Percentiles rank a stretch among this genome's conserved stretches.
Evolutionary conservation across 805 yeast genomes (phyloP).

Genomic region (Metschnikowia colocasiae): DNA sequence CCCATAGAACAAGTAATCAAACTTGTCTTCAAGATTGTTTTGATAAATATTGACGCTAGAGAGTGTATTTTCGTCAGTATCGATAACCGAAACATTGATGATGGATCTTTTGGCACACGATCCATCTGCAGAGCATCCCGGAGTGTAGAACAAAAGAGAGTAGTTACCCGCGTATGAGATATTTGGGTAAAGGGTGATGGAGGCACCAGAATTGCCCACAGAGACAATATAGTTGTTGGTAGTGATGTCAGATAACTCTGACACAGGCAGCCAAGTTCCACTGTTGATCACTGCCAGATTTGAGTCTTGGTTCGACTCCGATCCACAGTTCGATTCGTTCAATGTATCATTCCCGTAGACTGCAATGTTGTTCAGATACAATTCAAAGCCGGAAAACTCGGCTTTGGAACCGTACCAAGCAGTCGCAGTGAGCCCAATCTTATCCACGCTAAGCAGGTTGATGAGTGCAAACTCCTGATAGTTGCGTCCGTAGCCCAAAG

Average conservation of each 20-base stretch:
- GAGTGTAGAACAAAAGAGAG: conserved; percentile 70
- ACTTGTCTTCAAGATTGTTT: conserved; percentile 74
- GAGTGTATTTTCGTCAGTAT: conserved; percentile 43
- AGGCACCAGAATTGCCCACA: conserved; percentile 26
- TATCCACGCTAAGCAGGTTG: conserved; percentile 56
- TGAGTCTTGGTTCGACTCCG: conserved; percentile 19
- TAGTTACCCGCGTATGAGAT: conserved; percentile 73
- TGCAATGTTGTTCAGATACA: conserved; percentile 57
- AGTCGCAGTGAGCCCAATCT: conserved; percentile 60
- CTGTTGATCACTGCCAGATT: conserved; percentile 25
- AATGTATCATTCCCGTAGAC: conserved; percentile 73
- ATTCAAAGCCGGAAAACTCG: conserved; percentile 67
- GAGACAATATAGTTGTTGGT: conserved; percentile 34
- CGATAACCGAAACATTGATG: conserved; percentile 68
- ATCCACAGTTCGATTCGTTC: conserved; percentile 63
- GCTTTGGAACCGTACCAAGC: conserved; percentile 69
- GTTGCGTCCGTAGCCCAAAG: conserved; percentile 41
- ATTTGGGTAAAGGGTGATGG: conserved; percentile 56
- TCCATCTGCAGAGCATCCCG: conserved; percentile 72
- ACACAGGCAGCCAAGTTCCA: conserved; percentile 32
- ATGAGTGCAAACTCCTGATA: conserved; percentile 83
- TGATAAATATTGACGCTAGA: conserved; percentile 58
- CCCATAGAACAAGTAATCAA: conserved; percentile 74
- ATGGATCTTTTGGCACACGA: conserved; percentile 71
- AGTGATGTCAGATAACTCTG: conserved; percentile 19